A percentile compares a stretch with the other conserved stretches of the same genome.
phyloP scores from a whole-genome alignment of 192 early-diverging fungal species.

The Linnemannia exigua region DNA sequence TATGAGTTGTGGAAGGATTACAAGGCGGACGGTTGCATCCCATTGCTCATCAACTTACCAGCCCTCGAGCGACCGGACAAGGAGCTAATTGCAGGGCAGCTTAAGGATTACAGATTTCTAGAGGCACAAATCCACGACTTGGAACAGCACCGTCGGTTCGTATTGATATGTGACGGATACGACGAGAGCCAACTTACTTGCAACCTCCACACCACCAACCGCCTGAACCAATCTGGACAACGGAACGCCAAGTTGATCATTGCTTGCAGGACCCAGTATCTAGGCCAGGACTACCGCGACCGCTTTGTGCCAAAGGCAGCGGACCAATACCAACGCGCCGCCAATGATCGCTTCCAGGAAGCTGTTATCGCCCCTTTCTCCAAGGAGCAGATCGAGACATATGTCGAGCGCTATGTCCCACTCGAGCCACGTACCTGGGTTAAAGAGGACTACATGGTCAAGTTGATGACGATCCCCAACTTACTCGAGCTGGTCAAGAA shows the following conservation, averaged over 20 bases:
- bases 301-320: conserved; percentile 7
- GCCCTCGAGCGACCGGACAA: neutral
- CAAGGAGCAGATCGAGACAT: conserved; percentile 4
- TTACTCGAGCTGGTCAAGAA: conserved; percentile 18
- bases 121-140: neutral
- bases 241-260: conserved; percentile 19
- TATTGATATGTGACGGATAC: conserved; percentile 4
- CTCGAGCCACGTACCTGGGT: neutral
- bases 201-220: conserved; percentile 10
- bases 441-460: conserved; percentile 6
- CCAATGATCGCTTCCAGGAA: conserved; percentile 6
- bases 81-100: neutral
- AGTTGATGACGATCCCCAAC: conserved; percentile 7
- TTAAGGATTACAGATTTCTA: neutral
- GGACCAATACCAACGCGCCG: neutral
- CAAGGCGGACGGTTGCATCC: neutral
- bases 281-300: conserved; percentile 20
- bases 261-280: conserved; percentile 26
- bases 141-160: neutral
- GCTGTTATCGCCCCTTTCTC: conserved; percentile 28
- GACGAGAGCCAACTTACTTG: neutral
- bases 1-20: neutral
- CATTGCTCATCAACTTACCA: neutral
- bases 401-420: conserved; percentile 7
- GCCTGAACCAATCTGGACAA: conserved; percentile 15